These are phyloP conservation scores for Wickerhamomyces hampshirensis DNA, from an alignment of 805 yeast genomes.

Conservation along the genomic window DNA sequence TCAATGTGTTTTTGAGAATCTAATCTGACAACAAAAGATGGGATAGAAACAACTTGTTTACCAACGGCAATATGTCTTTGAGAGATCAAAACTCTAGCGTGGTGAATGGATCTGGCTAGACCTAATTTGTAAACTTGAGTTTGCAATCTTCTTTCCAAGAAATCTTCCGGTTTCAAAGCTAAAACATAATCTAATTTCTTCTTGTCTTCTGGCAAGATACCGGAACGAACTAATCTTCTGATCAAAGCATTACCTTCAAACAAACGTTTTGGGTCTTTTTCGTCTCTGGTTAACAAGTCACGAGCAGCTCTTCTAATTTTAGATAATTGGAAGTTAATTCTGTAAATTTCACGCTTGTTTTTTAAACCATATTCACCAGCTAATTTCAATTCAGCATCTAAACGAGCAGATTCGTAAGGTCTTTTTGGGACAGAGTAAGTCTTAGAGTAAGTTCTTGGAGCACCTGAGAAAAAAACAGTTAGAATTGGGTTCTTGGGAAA, in stretches of 20 bases:
- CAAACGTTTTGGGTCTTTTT: slow-evolving; percentile 99
- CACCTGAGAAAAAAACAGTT: slow-evolving; percentile 49
- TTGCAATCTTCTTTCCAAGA: slow-evolving; percentile 99
- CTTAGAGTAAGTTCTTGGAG: slow-evolving; percentile 99
- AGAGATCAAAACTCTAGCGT: slow-evolving; percentile 97
- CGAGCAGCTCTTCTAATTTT: slow-evolving; percentile 99
- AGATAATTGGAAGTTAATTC: slow-evolving; percentile 98
- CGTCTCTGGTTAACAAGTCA: slow-evolving; percentile 99
- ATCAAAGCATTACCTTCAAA: slow-evolving; percentile 99
- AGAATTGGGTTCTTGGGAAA: slow-evolving; percentile 8
- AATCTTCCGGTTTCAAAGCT: slow-evolving; percentile 97
- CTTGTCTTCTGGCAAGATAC: slow-evolving; percentile 98
- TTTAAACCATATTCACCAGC: slow-evolving; percentile 99
- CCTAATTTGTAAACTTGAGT: slow-evolving; percentile 99
- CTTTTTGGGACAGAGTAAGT: slow-evolving; percentile 99
- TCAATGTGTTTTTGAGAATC: slow-evolving; percentile 99
- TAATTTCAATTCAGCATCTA: slow-evolving; percentile 98
- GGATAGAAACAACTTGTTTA: slow-evolving; percentile 97
- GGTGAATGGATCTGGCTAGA: slow-evolving; percentile 98
- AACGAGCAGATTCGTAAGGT: slow-evolving; percentile 99
- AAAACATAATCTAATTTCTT: slow-evolving; percentile 99
- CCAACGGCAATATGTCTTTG: slow-evolving; percentile 99
- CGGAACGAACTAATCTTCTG: slow-evolving; percentile 98
- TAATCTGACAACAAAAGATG: slow-evolving; percentile 99
- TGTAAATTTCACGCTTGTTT: slow-evolving; percentile 99